Conservation (phyloP, 768 basidiomycete genomes). For the Lactifluus subvellereus region DNA sequence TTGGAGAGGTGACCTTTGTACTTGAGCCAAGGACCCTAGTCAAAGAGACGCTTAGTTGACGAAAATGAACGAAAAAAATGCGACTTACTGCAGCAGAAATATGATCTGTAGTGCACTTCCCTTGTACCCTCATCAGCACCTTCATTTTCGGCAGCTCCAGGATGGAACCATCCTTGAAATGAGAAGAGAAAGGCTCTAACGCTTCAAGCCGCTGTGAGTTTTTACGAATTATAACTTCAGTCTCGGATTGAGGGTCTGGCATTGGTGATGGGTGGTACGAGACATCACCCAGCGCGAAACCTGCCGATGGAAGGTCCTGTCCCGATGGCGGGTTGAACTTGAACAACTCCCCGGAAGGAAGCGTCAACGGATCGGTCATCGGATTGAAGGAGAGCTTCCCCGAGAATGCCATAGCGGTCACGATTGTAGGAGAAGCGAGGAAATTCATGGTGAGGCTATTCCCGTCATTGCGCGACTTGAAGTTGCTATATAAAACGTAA, state of each 20-base stretch:
- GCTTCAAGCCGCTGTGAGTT: constrained; percentile 82
- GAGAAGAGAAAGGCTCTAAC: constrained; percentile 77
- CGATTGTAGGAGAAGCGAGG: constrained; percentile 92
- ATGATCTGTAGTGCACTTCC: constrained; percentile 99
- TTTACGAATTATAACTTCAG: constrained; percentile 69
- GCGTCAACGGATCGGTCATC: constrained; percentile 60
- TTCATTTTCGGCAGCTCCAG: constrained; percentile 77
- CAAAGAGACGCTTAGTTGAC: not conserved
- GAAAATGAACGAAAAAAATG: not conserved
- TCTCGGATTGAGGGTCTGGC: constrained; percentile 71
- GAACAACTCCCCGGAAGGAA: constrained; percentile 72
- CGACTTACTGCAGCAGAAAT: constrained; percentile 84
- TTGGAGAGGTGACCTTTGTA: constrained; percentile 97
- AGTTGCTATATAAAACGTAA: constrained; percentile 43
- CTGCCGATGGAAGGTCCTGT: constrained; percentile 73
- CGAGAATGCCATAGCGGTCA: constrained; percentile 96
- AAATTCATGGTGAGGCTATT: constrained; percentile 96
- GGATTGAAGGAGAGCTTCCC: constrained; percentile 95
- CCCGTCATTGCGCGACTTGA: constrained; percentile 95
- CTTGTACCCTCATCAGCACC: constrained; percentile 84
- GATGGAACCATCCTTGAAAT: constrained; percentile 53
- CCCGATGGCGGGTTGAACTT: constrained; percentile 81
- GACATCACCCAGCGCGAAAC: constrained; percentile 72
- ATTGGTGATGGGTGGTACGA: constrained; percentile 71
- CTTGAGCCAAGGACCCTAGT: constrained; percentile 93